Evolutionary conservation across 495 filamentous ascomycete species (phyloP), one percentile per base, ranked within the genome.

Genomic region (Penicillium waksmanii): DNA sequence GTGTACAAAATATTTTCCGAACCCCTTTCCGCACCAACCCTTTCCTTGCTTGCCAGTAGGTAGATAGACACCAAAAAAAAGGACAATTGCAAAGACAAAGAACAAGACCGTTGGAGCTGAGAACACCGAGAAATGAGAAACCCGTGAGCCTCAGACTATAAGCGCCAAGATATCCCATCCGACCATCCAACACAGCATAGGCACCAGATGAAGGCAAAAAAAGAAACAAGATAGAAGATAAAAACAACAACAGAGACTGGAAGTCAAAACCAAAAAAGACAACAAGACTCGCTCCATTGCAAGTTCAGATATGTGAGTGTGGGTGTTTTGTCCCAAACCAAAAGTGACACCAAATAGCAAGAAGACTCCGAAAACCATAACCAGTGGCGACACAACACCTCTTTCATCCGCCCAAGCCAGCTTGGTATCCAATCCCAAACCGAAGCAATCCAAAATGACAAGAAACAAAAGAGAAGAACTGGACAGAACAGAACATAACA

Each of bases 91-190:
- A 67, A 47, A 55, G 38, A 43, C 15, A 23, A 47, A 33, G 10
- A 63, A 60, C 44, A 66, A 43, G 34, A 57, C 27, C 48, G 40
- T 58, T 31, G 43, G 46, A 31, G 6, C 13, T 18, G 54, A 48
- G 47, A 56, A 57, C 54, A 65, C 58, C 55, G 55, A 58, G 33
- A 66, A 65, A 62, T 58, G 58, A 53, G 44, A 57, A 56, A 42
- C 52, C 47, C 54, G 31, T 40, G 44, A 44, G 27, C 59, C 38
- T 53, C 59, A 56, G 49, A 44, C 51, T 18, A 56, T 33, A 46
- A 61, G 59, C 59, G 59, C 59, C 59, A 49, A 12, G 11, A 56
- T 61, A 19, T 53, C 59, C 53, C 31, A 56, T 31, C 27, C 27
- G 6, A 8, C 27, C 27, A 31, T 31, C 59, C 59, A 53, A 57